A percentile compares a stretch with the other conserved stretches of the same genome.
These are phyloP conservation scores for Ehretia macrophylla DNA, from an alignment of 257 asterid genomes.

Conservation along the genomic window DNA sequence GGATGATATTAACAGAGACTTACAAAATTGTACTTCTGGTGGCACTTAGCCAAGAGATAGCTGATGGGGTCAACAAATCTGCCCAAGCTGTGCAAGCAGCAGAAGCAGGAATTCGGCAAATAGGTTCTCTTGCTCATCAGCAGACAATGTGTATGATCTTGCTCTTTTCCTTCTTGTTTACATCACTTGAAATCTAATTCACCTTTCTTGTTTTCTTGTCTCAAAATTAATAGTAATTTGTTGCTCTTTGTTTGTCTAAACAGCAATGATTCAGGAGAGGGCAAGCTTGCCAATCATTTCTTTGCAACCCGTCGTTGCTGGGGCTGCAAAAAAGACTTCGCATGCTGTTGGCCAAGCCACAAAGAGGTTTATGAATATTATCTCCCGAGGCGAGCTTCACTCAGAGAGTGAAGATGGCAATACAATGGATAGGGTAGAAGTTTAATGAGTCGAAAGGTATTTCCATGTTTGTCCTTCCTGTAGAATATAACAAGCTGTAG, in stretches of 20 bases:
- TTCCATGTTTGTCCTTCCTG: no score
- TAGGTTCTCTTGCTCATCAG: constrained; percentile 77
- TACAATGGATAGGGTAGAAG: constrained; percentile 21
- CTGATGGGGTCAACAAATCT: constrained; percentile 83
- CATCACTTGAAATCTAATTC: neutral
- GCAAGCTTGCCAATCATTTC: constrained; percentile 85
- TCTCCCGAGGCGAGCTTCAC: constrained; percentile 51
- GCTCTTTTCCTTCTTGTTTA: constrained; percentile 14
- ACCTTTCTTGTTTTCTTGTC: neutral
- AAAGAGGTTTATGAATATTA: constrained; percentile 53
- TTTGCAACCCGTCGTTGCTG: constrained; percentile 72
- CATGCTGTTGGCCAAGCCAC: constrained; percentile 77
- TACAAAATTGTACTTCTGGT: constrained; percentile 18
- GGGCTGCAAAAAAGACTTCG: constrained; percentile 90
- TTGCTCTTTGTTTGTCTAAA: constrained; percentile 16
- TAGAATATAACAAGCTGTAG: neutral
- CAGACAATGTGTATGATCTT: constrained; percentile 67
- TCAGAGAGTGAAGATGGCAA: constrained; percentile 38
- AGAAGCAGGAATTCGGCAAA: constrained; percentile 79
- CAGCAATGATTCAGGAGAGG: constrained; percentile 92
- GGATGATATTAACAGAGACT: constrained; percentile 6
- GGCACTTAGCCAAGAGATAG: constrained; percentile 71
- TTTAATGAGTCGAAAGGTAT: constrained; percentile 6
- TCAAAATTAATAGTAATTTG: constrained; percentile 8
- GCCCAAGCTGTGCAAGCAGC: constrained; percentile 96